Conservation (phyloP, 495 filamentous ascomycete genomes). For the Lophiotrema nucula region DNA sequence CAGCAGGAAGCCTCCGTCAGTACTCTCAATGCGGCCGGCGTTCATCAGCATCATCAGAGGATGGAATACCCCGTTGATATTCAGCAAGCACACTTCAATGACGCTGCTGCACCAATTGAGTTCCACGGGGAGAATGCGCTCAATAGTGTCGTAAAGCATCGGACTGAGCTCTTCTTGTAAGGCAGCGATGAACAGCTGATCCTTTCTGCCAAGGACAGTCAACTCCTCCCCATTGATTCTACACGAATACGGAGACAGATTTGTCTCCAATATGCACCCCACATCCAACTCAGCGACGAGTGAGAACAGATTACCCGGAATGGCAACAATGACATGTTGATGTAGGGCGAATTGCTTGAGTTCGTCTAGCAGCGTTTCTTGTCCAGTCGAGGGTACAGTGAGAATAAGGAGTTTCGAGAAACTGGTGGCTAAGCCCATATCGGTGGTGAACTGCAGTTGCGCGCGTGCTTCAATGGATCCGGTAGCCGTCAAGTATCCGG, state of each 20-base stretch:
- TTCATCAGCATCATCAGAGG: constrained; percentile 12
- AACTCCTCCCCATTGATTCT: background rate
- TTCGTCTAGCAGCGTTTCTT: too few relatives aligned
- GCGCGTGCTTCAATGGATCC: too few relatives aligned
- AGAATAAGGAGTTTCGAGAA: too few relatives aligned
- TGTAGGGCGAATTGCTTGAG: too few relatives aligned
- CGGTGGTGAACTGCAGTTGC: too few relatives aligned
- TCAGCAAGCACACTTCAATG: constrained; percentile 3
- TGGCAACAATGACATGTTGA: constrained; percentile 2
- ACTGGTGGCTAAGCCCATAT: too few relatives aligned
- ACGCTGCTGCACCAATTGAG: constrained; percentile 5
- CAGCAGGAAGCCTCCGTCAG: background rate
- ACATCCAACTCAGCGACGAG: constrained; percentile 2
- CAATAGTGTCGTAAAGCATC: background rate
- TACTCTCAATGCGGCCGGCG: constrained; percentile 7
- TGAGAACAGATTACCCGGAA: constrained; percentile 4
- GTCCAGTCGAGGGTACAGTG: too few relatives aligned
- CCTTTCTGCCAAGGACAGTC: background rate
- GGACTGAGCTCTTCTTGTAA: background rate
- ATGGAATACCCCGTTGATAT: constrained; percentile 9
- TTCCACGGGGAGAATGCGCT: constrained; percentile 2
- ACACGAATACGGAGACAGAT: constrained; percentile 8
- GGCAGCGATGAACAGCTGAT: background rate
- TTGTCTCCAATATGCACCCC: constrained; percentile 1
- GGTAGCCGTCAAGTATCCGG: too few relatives aligned